Evolutionary conservation across 2,329 filamentous ascomycete species (phyloP), one percentile per base, ranked within the genome.

Genomic region (Chrysoporthe deuterocubensis): DNA sequence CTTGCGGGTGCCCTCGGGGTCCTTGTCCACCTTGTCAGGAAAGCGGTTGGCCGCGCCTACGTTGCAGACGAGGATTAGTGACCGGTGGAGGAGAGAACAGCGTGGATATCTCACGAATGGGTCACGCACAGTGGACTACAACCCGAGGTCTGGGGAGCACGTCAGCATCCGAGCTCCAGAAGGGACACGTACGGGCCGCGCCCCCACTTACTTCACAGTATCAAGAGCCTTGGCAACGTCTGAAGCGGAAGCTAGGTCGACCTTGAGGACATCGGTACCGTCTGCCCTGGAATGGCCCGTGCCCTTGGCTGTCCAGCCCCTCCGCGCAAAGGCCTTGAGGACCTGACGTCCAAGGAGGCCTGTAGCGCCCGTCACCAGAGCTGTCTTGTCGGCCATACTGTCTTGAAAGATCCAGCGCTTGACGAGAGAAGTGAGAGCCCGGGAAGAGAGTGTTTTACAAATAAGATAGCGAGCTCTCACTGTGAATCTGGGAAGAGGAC

Each of bases 11-110:
- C 88, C 91, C 68, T 90, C 87, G 2, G 93, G 94, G 76, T 97
- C 88, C 71, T 87, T 86, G 73, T 94, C 91, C 75, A 94, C 95
- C 76, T 91, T 91, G 79, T 97, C 94, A 2, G 94, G 94, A 74
- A 91, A 96, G 70, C 93, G 89, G 78, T 97, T 94, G 58, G 94
- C 94, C 52, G 94, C 94, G 76, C 92, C 92, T 94, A 71, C 18
- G 48, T 40, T 56, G 26, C 60, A 62, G 62, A n/a, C 62, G 34
- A 65, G 8, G 16, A 48, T 60, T 34, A 32, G 58, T 57, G 42
- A 37, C n/a, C 18, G 13, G 48, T 26, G 14, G 16, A 37, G n/a
- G 32, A 9, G 11, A 6, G 34, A 11, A 13, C 11, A 18, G n/a
- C 13, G 34, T 13, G 14, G 42, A 34, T 14, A 8, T 26, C 26